phyloP scores from a whole-genome alignment of 2,329 filamentous ascomycete genomes.

The Bipolaris victoriae region DNA sequence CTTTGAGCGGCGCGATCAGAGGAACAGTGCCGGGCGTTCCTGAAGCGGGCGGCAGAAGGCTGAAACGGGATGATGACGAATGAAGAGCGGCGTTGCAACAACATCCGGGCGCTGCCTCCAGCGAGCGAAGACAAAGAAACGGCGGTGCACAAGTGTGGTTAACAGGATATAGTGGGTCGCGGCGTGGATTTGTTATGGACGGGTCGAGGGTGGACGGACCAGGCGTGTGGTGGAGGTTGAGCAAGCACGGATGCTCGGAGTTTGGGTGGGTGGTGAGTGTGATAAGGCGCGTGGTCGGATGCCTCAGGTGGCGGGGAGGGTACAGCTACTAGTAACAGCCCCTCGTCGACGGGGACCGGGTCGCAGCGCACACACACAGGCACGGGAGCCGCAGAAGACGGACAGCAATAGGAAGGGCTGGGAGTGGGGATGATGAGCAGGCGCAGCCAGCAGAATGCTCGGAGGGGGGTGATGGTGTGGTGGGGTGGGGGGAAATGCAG shows the following conservation, averaged over 20 bases:
- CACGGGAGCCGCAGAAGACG: background rate
- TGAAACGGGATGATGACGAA: constrained; percentile 48
- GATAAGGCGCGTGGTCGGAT: constrained; percentile 34
- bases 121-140: constrained; percentile 17
- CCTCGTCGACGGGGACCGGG: constrained; percentile 28
- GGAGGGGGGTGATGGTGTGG: background rate
- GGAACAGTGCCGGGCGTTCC: constrained; percentile 27
- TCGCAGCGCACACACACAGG: constrained; percentile 24
- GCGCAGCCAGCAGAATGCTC: background rate
- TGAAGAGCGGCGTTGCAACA: constrained; percentile 40
- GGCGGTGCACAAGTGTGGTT: constrained; percentile 5
- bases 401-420: background rate
- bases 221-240: constrained; percentile 23
- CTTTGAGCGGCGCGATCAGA: constrained; percentile 19
- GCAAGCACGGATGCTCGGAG: constrained; percentile 39
- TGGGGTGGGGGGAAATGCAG: constrained; percentile 21
- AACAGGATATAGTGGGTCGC: constrained; percentile 6
- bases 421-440: background rate
- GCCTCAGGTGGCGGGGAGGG: constrained; percentile 30
- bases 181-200: constrained; percentile 25
- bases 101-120: constrained; percentile 42
- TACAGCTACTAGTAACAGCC: constrained; percentile 11
- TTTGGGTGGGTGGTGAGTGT: constrained; percentile 24
- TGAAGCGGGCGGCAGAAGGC: constrained; percentile 41
- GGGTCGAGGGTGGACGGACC: constrained; percentile 22